Evolutionary conservation across 169 alveolate species (phyloP).

Genomic region (Prorocentrum cordatum): DNA sequence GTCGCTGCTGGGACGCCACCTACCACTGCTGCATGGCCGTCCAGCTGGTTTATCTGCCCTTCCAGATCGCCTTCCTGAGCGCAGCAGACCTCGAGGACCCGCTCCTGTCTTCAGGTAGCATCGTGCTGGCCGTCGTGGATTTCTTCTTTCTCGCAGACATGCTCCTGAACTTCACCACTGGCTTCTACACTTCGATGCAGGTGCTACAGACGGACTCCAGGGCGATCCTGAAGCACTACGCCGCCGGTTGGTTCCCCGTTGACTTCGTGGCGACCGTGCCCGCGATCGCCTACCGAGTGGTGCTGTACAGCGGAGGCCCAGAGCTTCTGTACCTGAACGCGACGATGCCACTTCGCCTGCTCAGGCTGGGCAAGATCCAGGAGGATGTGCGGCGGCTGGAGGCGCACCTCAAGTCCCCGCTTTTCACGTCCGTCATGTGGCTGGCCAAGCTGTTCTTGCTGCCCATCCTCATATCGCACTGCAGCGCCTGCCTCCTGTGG

Average conservation of each 20-base stretch:
- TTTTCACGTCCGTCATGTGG: background rate
- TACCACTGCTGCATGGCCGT: too few relatives aligned
- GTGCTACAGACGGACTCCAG: background rate
- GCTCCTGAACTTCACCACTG: background rate
- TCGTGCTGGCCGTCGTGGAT: background rate
- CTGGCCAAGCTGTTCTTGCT: background rate
- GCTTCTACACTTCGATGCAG: background rate
- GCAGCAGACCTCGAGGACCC: too few relatives aligned
- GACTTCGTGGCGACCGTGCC: background rate
- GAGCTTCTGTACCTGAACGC: background rate
- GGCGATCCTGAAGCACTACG: background rate
- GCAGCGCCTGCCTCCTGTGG: background rate
- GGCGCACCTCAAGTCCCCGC: background rate
- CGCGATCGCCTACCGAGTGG: background rate
- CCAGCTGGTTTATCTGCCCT: too few relatives aligned
- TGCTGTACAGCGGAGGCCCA: background rate
- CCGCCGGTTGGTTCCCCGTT: background rate
- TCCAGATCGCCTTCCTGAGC: too few relatives aligned
- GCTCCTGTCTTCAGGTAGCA: too few relatives aligned
- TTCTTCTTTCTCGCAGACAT: background rate
- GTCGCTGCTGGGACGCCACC: too few relatives aligned
- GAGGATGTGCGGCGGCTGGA: too few relatives aligned
- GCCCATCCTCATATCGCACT: background rate
- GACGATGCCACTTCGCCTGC: background rate
- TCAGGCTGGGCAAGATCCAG: background rate